Conservation (phyloP, 208 protist genomes). For the Trypanosoma cruzi region DNA sequence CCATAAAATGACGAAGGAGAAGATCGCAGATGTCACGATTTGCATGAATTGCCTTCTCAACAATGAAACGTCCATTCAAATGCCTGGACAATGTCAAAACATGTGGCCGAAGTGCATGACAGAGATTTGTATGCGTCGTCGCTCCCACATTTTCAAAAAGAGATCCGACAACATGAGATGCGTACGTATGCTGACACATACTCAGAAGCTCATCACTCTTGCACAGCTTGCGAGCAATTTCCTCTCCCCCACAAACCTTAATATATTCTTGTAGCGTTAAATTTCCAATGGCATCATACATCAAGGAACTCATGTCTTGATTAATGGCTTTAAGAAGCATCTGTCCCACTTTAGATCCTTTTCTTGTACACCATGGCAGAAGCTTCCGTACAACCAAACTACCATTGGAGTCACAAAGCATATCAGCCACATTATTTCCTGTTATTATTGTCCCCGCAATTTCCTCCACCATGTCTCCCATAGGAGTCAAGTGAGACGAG, state of each 20-base stretch:
- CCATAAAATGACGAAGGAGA: slow-evolving; percentile 67
- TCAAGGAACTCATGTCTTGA: slow-evolving; percentile 48
- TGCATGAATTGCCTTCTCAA: slow-evolving; percentile 74
- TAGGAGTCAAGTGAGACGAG: slow-evolving; percentile 39
- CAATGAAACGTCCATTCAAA: slow-evolving; percentile 87
- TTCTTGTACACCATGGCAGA: slow-evolving; percentile 62
- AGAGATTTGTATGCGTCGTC: slow-evolving; percentile 65
- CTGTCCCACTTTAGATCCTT: slow-evolving; percentile 60
- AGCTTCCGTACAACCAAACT: slow-evolving; percentile 80
- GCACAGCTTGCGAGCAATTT: slow-evolving; percentile 60
- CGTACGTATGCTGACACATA: slow-evolving; percentile 67
- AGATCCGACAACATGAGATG: slow-evolving; percentile 78
- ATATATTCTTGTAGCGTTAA: slow-evolving; percentile 81
- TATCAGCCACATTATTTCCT: slow-evolving; percentile 46
- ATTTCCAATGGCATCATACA: slow-evolving; percentile 81
- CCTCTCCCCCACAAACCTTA: slow-evolving; percentile 51
- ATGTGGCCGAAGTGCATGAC: slow-evolving; percentile 63
- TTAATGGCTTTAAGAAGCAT: slow-evolving; percentile 62
- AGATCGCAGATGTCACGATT: slow-evolving; percentile 84
- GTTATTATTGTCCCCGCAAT: slow-evolving; percentile 55
- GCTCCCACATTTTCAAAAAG: slow-evolving; percentile 77
- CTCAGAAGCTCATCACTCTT: slow-evolving; percentile 57
- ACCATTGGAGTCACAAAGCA: slow-evolving; percentile 59
- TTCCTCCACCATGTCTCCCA: slow-evolving; percentile 44
- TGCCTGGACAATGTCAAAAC: slow-evolving; percentile 62